phyloP scores from a whole-genome alignment of 371 early-diverging fungal species.

The Apophysomyces variabilis region DNA sequence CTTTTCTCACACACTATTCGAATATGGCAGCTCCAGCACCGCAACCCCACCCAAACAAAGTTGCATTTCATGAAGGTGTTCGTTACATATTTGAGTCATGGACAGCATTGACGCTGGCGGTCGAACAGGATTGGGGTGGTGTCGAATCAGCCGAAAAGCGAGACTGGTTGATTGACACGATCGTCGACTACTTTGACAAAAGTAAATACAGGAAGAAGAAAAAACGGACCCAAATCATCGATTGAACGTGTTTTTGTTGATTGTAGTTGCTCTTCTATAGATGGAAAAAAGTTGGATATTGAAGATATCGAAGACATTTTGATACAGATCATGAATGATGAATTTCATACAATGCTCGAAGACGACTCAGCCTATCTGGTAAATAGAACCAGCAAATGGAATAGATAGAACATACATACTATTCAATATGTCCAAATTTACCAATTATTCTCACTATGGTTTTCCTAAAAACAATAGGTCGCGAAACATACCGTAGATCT shows the following conservation, averaged over 20 bases:
- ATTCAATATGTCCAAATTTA: too few species aligned
- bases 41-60: constrained; percentile 59
- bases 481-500: constrained; percentile 56
- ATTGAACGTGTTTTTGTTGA: background rate
- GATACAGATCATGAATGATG: constrained; percentile 68
- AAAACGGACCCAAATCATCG: too few species aligned
- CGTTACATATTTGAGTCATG: constrained; percentile 63
- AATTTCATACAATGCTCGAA: constrained; percentile 67
- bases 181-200: constrained; percentile 72
- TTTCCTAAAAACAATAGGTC: constrained; percentile 24
- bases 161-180: constrained; percentile 73
- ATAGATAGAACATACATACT: too few species aligned
- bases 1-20: background rate
- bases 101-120: constrained; percentile 80
- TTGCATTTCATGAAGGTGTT: constrained; percentile 67
- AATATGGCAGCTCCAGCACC: constrained; percentile 23
- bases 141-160: constrained; percentile 73
- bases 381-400: background rate
- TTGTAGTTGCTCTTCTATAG: constrained; percentile 26
- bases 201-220: constrained; percentile 40
- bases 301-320: constrained; percentile 69
- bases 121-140: constrained; percentile 85
- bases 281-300: constrained; percentile 63
- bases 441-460: too few species aligned
- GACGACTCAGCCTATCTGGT: constrained; percentile 65